Conservation (phyloP, 768 basidiomycete species). For the Tephrocybe rancida region DNA sequence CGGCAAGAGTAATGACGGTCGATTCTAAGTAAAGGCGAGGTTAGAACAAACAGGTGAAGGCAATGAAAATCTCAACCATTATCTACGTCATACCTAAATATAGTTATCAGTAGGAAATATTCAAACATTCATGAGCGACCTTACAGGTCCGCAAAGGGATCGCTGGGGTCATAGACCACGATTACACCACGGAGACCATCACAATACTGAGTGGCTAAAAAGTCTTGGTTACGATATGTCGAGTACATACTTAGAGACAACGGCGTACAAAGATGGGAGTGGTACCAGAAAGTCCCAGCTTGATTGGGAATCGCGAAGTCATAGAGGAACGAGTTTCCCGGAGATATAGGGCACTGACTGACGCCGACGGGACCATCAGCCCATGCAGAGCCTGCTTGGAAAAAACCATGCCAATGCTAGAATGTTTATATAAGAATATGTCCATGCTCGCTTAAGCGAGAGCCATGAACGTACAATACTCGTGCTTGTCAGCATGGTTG, state of each 20-base stretch:
- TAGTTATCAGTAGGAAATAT: background rate
- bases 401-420: background rate
- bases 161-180: background rate
- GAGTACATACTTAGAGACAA: background rate
- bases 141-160: background rate
- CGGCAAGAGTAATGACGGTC: background rate
- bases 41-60: background rate
- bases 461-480: background rate
- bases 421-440: background rate
- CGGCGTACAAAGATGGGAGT: background rate
- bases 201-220: background rate
- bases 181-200: background rate
- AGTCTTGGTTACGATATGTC: background rate
- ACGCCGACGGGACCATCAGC: background rate
- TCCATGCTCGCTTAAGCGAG: background rate
- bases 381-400: background rate
- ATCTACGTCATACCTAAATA: background rate
- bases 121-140: background rate
- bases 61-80: background rate
- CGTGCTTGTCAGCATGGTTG: conserved; percentile 21
- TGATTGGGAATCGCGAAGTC: background rate
- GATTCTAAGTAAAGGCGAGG: background rate
- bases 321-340: background rate
- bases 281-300: background rate
- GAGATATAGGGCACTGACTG: background rate